Percentiles rank a stretch among this genome's conserved stretches.
These are phyloP conservation scores for Colletotrichum filicis DNA, from an alignment of 2,329 filamentous ascomycete species.

Conservation along the genomic window DNA sequence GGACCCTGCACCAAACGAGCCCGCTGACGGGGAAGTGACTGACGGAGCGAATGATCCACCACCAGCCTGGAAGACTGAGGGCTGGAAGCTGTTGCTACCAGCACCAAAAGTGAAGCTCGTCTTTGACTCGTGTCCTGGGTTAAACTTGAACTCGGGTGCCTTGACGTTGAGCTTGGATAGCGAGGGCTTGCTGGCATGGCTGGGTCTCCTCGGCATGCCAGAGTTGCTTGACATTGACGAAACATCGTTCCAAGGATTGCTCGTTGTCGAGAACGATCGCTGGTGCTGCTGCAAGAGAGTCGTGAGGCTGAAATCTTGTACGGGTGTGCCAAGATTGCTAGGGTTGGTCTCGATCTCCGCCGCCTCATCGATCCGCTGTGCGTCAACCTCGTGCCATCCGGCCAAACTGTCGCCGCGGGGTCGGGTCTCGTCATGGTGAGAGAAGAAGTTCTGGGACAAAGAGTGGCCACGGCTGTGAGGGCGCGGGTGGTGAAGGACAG, in stretches of 20 bases:
- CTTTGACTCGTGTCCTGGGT: conserved; percentile 63
- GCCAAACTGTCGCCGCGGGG: conserved; percentile 46
- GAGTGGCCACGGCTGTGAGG: conserved; percentile 81
- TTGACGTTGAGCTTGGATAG: conserved; percentile 87
- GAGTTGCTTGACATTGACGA: conserved; percentile 52
- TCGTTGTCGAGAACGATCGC: conserved; percentile 64
- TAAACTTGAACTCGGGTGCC: conserved; percentile 89
- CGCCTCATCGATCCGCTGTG: conserved; percentile 59
- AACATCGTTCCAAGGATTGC: conserved; percentile 72
- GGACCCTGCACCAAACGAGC: conserved; percentile 53
- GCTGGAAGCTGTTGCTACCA: conserved; percentile 56
- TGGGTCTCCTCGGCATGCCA: conserved; percentile 51
- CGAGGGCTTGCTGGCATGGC: conserved; percentile 76
- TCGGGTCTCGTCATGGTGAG: conserved; percentile 62
- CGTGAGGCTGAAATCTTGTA: conserved; percentile 60
- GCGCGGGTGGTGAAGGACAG: conserved; percentile 76
- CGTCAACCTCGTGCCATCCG: conserved; percentile 52
- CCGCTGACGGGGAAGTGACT: conserved; percentile 46
- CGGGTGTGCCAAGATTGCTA: conserved; percentile 75
- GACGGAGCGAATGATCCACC: conserved; percentile 44
- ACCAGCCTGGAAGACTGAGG: conserved; percentile 57
- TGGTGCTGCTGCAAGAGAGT: conserved; percentile 59
- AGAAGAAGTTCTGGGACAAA: conserved; percentile 73
- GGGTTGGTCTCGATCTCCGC: conserved; percentile 80
- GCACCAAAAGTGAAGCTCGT: conserved; percentile 63